Base-by-base conservation (phyloP, 83 land plant species). In the Isoetes engelmannii region DNA sequence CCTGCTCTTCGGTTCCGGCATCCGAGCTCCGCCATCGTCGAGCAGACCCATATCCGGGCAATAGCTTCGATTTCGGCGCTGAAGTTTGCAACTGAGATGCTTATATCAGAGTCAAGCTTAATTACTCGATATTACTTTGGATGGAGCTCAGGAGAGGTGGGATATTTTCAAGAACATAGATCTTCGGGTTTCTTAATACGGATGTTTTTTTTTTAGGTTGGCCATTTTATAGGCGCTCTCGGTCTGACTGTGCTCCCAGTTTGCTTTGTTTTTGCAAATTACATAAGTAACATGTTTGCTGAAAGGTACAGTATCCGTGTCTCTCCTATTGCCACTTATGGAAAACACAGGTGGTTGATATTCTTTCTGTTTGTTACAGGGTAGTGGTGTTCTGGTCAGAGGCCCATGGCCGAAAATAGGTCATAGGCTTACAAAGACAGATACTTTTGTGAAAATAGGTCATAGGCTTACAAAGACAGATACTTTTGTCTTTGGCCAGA, bases 71-170 rank as follows among this genome's bases (percentile, higher is more conserved):
- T n/a, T n/a, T n/a, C n/a, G n/a, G n/a, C n/a, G 80, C 71, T 77
- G 17, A 77, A 77, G 47, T 77, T 66, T 73, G 80, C 80, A 10
- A 66, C 76, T 19, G 80, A 77, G 59, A 73, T 77, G 60, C 76
- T 77, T n/a, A 67, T 77, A 5, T 77, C 80, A 3, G 80, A 77
- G 57, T 67, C 80, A 9, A 72, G 79, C 48, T 49, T 77, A 18
- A 46, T 72, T 43, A 46, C 80, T 4, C 37, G 44, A 7, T 72
- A 28, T 66, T 77, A 77, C 55, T 77, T 77, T 47, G 19, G 51
- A 8, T 77, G 80, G 80, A 67, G 65, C 17, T 70, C 76, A 19
- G n/a, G 64, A 55, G 50, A 67, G 76, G 74, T 72, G 47, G 3
- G 74, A 72, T 1, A 41, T 44, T 49, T 5, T 49, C 4, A 12